Percentiles rank a stretch among this genome's conserved stretches.
These are phyloP conservation scores for Candida suzukii DNA, from an alignment of 805 yeast genomes.

Conservation along the genomic window DNA sequence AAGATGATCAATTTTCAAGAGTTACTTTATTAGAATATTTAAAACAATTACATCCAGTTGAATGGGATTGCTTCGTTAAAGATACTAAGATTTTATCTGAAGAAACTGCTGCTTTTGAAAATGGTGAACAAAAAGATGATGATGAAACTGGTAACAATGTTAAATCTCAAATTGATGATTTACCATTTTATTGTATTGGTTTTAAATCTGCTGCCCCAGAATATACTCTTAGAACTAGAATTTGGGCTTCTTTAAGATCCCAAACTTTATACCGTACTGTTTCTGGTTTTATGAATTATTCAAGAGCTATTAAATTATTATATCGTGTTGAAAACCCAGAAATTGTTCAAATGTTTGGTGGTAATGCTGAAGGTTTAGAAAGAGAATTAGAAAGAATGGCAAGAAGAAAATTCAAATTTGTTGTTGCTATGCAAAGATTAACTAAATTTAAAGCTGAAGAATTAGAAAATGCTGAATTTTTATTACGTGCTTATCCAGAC, in stretches of 20 bases:
- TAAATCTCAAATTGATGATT: conserved; percentile 65
- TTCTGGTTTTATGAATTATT: conserved; percentile 76
- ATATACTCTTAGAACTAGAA: conserved; percentile 60
- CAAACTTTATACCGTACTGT: conserved; percentile 80
- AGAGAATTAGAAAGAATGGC: conserved; percentile 35
- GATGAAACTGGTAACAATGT: conserved; percentile 54
- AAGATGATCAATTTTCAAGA: conserved; percentile 94
- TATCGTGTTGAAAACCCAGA: conserved; percentile 54
- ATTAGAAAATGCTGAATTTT: conserved; percentile 49
- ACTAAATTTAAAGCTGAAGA: conserved; percentile 48
- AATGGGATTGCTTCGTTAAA: conserved; percentile 96
- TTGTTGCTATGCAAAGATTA: conserved; percentile 60
- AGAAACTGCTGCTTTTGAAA: conserved; percentile 79
- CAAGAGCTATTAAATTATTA: conserved; percentile 61
- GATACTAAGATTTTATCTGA: conserved; percentile 94
- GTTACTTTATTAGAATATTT: conserved; percentile 90
- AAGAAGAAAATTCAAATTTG: conserved; percentile 54
- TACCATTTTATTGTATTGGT: conserved; percentile 66
- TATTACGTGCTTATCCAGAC: conserved; percentile 61
- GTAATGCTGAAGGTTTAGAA: conserved; percentile 84
- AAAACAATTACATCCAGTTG: conserved; percentile 92
- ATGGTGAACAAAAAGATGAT: conserved; percentile 56
- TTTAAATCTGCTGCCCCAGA: conserved; percentile 61
- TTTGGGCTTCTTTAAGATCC: conserved; percentile 81
- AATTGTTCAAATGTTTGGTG: conserved; percentile 96